Percentiles rank a stretch among this genome's conserved stretches.
Conservation (phyloP, 2,329 filamentous ascomycete genomes). For the Claviceps maximensis region DNA sequence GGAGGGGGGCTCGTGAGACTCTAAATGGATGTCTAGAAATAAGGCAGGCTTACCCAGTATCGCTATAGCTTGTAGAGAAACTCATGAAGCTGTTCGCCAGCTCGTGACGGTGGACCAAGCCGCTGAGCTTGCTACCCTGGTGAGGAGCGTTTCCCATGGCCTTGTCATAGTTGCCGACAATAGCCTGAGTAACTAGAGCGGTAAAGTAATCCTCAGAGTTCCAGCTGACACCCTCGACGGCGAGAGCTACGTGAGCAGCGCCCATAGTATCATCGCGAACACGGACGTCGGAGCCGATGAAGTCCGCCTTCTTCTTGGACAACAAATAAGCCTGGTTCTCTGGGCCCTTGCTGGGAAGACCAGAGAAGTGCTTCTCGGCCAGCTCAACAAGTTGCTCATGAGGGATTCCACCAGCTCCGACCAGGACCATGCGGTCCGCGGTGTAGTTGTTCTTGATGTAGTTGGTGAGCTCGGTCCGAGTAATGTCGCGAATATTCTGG, state of each 20-base stretch:
- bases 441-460: constrained; percentile 99
- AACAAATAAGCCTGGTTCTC: constrained; percentile 61
- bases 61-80: constrained; percentile 98
- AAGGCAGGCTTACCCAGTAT: constrained; percentile 70
- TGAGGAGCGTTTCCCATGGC: constrained; percentile 95
- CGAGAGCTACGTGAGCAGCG: constrained; percentile 94
- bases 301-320: constrained; percentile 82
- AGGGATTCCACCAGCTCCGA: constrained; percentile 85
- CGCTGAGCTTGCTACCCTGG: constrained; percentile 95
- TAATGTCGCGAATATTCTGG: constrained; percentile 96
- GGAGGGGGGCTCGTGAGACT: no score
- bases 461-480: constrained; percentile 75
- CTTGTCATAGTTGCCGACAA: constrained; percentile 99
- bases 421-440: constrained; percentile 97
- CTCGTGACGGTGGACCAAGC: constrained; percentile 84
- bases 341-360: constrained; percentile 61
- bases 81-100: constrained; percentile 99
- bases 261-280: constrained; percentile 93
- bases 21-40: neutral
- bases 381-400: constrained; percentile 91
- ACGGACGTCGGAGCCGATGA: constrained; percentile 90
- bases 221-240: constrained; percentile 99
- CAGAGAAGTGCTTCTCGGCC: constrained; percentile 88
- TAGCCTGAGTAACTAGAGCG: constrained; percentile 90
- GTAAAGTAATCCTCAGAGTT: constrained; percentile 99